Percentiles rank a stretch among this genome's conserved stretches.
These are phyloP conservation scores for Neohortaea acidophila DNA, from an alignment of 495 filamentous ascomycete species.

Conservation along the genomic window DNA sequence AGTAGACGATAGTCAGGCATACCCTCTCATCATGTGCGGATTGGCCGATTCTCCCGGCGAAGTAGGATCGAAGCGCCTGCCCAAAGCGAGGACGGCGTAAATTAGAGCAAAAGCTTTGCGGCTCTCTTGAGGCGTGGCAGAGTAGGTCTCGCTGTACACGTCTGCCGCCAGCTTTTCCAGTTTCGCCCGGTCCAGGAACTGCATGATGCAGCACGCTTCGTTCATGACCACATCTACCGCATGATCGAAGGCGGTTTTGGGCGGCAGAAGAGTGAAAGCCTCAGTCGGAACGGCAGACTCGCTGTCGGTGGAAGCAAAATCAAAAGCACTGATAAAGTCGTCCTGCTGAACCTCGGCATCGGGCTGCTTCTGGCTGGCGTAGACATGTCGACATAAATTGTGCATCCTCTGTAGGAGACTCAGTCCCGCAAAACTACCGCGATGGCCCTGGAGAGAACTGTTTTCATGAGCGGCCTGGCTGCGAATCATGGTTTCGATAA, in stretches of 20 bases:
- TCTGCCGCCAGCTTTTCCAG: slow-evolving; percentile 1
- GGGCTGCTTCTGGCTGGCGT: not conserved
- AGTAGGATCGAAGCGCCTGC: slow-evolving; percentile 1
- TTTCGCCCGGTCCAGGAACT: slow-evolving; percentile 8
- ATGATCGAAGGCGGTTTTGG: slow-evolving; percentile 1
- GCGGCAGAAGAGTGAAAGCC: slow-evolving; percentile 10
- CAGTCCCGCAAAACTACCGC: slow-evolving; percentile 7
- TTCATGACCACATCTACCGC: slow-evolving; percentile 7
- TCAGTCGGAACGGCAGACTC: slow-evolving; percentile 6
- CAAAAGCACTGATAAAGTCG: slow-evolving; percentile 9
- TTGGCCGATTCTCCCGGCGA: not conserved
- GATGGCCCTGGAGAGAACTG: slow-evolving; percentile 1
- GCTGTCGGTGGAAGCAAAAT: slow-evolving; percentile 5
- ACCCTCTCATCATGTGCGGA: not conserved
- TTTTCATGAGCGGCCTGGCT: not conserved
- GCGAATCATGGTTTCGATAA: slow-evolving; percentile 5
- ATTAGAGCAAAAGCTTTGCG: slow-evolving; percentile 9
- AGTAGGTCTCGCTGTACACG: slow-evolving; percentile 6
- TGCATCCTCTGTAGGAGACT: slow-evolving; percentile 11
- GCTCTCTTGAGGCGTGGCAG: not conserved
- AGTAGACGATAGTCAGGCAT: not conserved
- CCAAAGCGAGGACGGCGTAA: slow-evolving; percentile 9
- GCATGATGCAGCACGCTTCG: slow-evolving; percentile 14
- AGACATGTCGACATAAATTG: slow-evolving; percentile 8
- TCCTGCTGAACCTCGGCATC: not conserved